Base-by-base conservation (phyloP, 2,329 filamentous ascomycete species). In the Penicillium sp. region DNA sequence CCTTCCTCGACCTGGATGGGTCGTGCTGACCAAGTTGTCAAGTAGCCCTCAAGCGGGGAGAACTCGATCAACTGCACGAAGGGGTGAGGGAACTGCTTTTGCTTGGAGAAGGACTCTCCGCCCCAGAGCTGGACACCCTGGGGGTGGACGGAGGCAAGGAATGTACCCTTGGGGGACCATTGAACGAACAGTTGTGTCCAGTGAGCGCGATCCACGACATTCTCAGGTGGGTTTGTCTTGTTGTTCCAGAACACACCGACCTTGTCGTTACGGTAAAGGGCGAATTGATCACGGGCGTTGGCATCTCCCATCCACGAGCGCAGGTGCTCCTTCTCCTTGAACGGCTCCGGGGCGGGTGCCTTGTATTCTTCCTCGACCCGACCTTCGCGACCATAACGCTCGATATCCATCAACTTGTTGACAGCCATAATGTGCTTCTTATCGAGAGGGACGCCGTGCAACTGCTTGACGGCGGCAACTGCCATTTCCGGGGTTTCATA, bases 191-290 rank as follows among this genome's bases (percentile, higher is more conserved):
- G 88, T 72, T 98, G 93, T 53, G 93, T 98, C 93, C 93, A 98
- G 77, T 94, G 87, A 64, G 86, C 83, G 60, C 93, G 85, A 65
- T 97, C 91, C 51, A 98, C 88, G 33, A 96, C 81, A 56, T 81
- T 82, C 71, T 98, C 93, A 4, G 91, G 89, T 21, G 78, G 72
- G 53, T 96, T 90, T 72, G 86, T 91, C 74, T 95, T 93, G 77
- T 94, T 95, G 76, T 97, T 97, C 91, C 91, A 98, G 78, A 87
- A 95, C 6, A 98, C 86, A 52, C 89, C 90, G 33, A 98, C 93
- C 55, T 84, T 85, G 46, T 98, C 93, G 60, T 84, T 87, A 46
- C 88, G 84, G 77, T 87, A 96, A 81, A 97, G 89, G 69, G 87
- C 87, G 63, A 97, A 93, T 75, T 98, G 91, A 68, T 98, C 93